Percentiles rank a stretch among this genome's conserved stretches.
Conservation (phyloP, 306 rosid genomes). For the Dryas octopetala region DNA sequence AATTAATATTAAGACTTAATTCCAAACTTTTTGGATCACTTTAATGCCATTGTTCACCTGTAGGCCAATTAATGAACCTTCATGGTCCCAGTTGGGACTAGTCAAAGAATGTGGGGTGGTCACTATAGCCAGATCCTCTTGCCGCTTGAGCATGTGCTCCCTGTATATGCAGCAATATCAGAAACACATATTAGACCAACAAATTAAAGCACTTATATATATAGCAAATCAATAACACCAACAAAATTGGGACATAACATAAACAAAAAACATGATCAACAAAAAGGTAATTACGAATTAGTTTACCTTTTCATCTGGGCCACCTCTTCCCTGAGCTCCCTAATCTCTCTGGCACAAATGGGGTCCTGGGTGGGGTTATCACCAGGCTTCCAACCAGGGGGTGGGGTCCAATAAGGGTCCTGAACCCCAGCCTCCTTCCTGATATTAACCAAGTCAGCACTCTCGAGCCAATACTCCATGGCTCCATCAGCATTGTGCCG, state of each 20-base stretch:
- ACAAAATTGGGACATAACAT: neutral
- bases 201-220: neutral
- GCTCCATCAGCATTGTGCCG: slow-evolving; percentile 88
- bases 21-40: neutral
- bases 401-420: slow-evolving; percentile 91
- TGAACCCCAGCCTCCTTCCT: slow-evolving; percentile 75
- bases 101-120: slow-evolving; percentile 40
- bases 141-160: slow-evolving; percentile 40
- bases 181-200: neutral
- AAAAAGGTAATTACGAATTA: no score
- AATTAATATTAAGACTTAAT: no score
- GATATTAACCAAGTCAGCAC: slow-evolving; percentile 63
- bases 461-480: slow-evolving; percentile 94
- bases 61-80: slow-evolving; percentile 28
- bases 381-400: slow-evolving; percentile 79
- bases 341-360: slow-evolving; percentile 43
- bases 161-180: slow-evolving; percentile 30
- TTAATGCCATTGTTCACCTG: slow-evolving; percentile 47
- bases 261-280: no score
- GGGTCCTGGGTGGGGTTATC: slow-evolving; percentile 67
- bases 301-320: slow-evolving; percentile 51
- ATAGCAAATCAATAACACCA: neutral
- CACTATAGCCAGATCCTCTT: slow-evolving; percentile 40
- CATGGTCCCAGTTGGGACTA: slow-evolving; percentile 37
- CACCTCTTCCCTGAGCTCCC: slow-evolving; percentile 59